These are phyloP conservation scores for Chlorencoelia australis DNA, from an alignment of 2,329 filamentous ascomycete genomes.

Conservation along the genomic window DNA sequence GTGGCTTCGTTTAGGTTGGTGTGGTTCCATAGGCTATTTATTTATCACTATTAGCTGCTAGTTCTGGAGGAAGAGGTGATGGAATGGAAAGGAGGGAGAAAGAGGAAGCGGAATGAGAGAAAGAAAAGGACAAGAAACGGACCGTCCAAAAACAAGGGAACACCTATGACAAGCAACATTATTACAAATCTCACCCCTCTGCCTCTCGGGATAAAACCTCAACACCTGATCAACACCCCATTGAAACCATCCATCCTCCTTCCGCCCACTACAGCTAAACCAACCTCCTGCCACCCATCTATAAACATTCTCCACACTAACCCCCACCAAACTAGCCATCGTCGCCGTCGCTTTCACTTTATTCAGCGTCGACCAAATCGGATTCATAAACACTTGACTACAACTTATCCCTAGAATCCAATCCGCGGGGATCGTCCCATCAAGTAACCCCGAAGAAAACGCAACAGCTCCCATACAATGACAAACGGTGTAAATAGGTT, in stretches of 20 bases:
- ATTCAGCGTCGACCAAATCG: conserved; percentile 46
- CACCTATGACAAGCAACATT: conserved; percentile 51
- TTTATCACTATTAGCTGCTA: neutral
- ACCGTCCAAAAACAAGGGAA: conserved; percentile 50
- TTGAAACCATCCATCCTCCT: conserved; percentile 39
- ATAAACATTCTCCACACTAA: conserved; percentile 42
- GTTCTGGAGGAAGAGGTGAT: too few relatives aligned
- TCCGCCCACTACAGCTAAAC: conserved; percentile 42
- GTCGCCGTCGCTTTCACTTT: conserved; percentile 41
- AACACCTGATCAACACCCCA: conserved; percentile 43
- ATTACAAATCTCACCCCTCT: conserved; percentile 46
- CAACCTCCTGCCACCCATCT: conserved; percentile 38
- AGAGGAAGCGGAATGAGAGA: too few relatives aligned
- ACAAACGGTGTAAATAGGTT: conserved; percentile 44
- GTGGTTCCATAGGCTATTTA: conserved; percentile 45
- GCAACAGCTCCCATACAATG: conserved; percentile 58
- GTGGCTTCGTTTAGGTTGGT: conserved; percentile 55
- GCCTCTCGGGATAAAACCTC: conserved; percentile 47
- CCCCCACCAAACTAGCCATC: conserved; percentile 36
- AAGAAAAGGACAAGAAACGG: conserved; percentile 12
- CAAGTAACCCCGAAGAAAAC: conserved; percentile 46
- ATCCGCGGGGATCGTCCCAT: conserved; percentile 45
- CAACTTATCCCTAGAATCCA: conserved; percentile 50
- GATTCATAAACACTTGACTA: conserved; percentile 55
- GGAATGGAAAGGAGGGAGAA: too few relatives aligned